phyloP scores from a whole-genome alignment of 1,284 basidiomycete species.

The Tylopilus sp. region DNA sequence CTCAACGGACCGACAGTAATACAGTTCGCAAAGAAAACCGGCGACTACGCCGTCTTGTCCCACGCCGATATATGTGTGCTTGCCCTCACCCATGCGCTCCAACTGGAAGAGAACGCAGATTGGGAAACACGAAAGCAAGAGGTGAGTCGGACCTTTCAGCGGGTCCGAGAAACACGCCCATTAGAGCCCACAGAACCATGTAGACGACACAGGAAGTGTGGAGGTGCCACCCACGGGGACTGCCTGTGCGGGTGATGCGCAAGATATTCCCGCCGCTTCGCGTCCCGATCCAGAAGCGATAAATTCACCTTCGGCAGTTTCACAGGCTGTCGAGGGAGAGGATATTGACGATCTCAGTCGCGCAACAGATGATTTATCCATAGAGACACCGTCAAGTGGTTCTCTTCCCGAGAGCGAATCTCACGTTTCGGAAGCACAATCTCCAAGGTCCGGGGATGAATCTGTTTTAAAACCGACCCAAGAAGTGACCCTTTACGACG shows the following conservation, averaged over 20 bases:
- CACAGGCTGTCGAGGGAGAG: background rate
- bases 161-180: background rate
- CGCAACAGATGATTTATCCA: conserved; percentile 10
- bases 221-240: conserved; percentile 26
- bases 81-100: conserved; percentile 83
- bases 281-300: conserved; percentile 1
- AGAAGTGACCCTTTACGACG: conserved; percentile 54
- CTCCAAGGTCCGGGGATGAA: conserved; percentile 5
- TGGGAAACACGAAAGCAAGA: conserved; percentile 17
- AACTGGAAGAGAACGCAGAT: conserved; percentile 40
- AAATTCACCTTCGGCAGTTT: background rate
- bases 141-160: conserved; percentile 7
- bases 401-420: conserved; percentile 1
- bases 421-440: conserved; percentile 1
- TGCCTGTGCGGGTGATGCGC: conserved; percentile 45
- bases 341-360: conserved; percentile 13
- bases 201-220: background rate
- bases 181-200: conserved; percentile 8
- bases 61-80: conserved; percentile 89
- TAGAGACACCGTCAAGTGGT: conserved; percentile 5
- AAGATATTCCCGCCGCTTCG: background rate
- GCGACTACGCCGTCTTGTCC: conserved; percentile 93
- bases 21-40: conserved; percentile 92
- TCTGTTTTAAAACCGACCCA: conserved; percentile 6
- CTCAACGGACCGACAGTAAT: conserved; percentile 55